Evolutionary conservation across 2,329 filamentous ascomycete genomes (phyloP).

Genomic region (Xenosphaeropsis pyriputrescens): DNA sequence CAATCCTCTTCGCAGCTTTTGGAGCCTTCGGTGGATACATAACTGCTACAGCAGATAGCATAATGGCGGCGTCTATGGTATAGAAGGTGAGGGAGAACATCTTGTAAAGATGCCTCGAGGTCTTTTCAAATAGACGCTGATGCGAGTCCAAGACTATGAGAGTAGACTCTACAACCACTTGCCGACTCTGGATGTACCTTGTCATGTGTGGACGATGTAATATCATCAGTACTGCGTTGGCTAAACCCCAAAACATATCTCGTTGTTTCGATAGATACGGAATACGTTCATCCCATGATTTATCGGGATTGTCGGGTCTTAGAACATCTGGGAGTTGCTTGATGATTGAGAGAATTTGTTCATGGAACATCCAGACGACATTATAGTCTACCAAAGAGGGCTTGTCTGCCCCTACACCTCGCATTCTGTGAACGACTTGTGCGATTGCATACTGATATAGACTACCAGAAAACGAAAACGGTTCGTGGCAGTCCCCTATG

Average conservation of each 20-base stretch:
- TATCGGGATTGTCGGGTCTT: conserved; percentile 1
- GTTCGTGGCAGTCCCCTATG: background rate
- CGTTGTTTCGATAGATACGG: background rate
- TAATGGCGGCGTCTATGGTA: conserved; percentile 1
- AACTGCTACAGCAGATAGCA: conserved; percentile 1
- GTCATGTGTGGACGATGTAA: conserved; percentile 1
- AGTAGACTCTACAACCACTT: background rate
- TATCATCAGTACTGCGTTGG: background rate
- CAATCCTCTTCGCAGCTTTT: background rate
- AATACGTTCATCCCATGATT: conserved; percentile 1
- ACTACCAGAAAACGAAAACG: background rate
- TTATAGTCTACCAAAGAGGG: background rate
- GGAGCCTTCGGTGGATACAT: background rate
- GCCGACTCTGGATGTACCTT: background rate
- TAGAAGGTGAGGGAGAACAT: conserved; percentile 1
- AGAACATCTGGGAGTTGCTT: conserved; percentile 1
- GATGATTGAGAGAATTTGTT: background rate
- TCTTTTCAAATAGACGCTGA: conserved; percentile 1
- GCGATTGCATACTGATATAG: background rate
- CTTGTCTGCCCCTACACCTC: background rate
- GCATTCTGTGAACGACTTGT: background rate
- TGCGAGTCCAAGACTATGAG: background rate
- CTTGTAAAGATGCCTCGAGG: background rate
- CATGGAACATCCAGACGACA: background rate
- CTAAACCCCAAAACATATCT: background rate